Evolutionary conservation across 116 monocot genomes (phyloP), one percentile per base, ranked within the genome.

Genomic region (Iris pallida): DNA sequence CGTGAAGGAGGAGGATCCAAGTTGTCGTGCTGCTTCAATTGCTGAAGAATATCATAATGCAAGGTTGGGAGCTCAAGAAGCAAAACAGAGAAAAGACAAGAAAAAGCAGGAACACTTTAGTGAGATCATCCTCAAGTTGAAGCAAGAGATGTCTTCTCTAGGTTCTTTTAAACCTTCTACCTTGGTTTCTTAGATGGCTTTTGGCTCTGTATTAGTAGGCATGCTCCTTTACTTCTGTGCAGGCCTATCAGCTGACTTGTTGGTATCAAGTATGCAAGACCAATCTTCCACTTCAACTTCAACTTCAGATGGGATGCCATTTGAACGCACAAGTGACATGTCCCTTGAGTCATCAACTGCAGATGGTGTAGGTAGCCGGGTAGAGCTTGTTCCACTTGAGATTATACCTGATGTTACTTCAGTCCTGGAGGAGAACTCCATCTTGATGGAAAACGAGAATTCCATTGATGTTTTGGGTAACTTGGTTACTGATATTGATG

Each of bases 231-330:
- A 71, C 57, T 54, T 55, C 65, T 13, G 1, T 79, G 47, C 79
- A 94, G 94, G 94, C 3, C 15, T 94, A 64, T 78, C 82, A 41
- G 80, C 84, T 67, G 90, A 85, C 10, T 66, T 85, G 60, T 52
- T 85, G 61, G 74, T 57, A 65, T 62, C 69, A 40, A 69, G 70
- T 0, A 69, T 71, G 18, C 71, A 75, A 59, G 49, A 73, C 58
- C 79, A 90, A 47, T 53, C 42, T 49, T 4, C 58, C 48, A 52
- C 41, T 57, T 54, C 54, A 60, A 71, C 62, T 65, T 63, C 11
- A 60, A 71, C 62, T 65, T 63, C 11, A 10, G 68, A 81, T 42
- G 71, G 71, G 14, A 69, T 61, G 52, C 47, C 61, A 52, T 53
- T 53, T 57, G 68, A 77, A 59, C 62, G 52, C 11, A 55, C 61